A percentile compares a stretch with the other conserved stretches of the same genome.
Conservation (phyloP, 129 eudicot genomes). For the Pseudognaphalium luteoalbum region DNA sequence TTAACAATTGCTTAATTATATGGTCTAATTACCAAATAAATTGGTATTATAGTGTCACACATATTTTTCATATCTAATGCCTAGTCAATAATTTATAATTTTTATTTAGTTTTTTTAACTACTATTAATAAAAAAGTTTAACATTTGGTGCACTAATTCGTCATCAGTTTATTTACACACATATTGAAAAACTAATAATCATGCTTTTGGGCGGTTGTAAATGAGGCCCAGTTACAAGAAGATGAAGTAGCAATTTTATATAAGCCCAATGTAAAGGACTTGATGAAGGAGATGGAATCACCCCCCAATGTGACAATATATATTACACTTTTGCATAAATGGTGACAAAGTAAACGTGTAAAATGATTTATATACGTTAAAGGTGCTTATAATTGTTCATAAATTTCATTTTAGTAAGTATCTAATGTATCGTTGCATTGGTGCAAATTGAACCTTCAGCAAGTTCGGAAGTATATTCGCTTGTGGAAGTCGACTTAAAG, state of each 20-base stretch:
- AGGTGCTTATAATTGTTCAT: not conserved
- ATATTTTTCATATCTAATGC: too few relatives aligned
- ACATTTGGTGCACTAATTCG: too few relatives aligned
- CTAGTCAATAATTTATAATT: too few relatives aligned
- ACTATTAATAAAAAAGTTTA: too few relatives aligned
- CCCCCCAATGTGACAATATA: too few relatives aligned
- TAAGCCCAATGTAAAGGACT: not conserved
- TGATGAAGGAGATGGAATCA: not conserved
- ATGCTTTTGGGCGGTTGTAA: not conserved
- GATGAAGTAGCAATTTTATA: not conserved
- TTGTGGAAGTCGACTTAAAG: slow-evolving; percentile 7
- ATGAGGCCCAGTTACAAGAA: not conserved
- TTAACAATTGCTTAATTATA: too few relatives aligned
- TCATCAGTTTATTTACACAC: too few relatives aligned
- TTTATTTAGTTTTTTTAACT: too few relatives aligned
- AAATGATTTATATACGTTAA: not conserved
- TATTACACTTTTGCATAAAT: too few relatives aligned
- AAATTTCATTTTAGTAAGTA: not conserved
- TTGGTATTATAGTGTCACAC: too few relatives aligned
- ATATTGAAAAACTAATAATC: not conserved
- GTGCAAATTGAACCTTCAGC: not conserved
- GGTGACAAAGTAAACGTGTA: not conserved
- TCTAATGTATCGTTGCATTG: not conserved
- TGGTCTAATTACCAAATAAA: too few relatives aligned
- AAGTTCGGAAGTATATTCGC: slow-evolving; percentile 9